Evolutionary conservation across 2,329 filamentous ascomycete genomes (phyloP).

Genomic region (Rhexocercosporidium sp.): DNA sequence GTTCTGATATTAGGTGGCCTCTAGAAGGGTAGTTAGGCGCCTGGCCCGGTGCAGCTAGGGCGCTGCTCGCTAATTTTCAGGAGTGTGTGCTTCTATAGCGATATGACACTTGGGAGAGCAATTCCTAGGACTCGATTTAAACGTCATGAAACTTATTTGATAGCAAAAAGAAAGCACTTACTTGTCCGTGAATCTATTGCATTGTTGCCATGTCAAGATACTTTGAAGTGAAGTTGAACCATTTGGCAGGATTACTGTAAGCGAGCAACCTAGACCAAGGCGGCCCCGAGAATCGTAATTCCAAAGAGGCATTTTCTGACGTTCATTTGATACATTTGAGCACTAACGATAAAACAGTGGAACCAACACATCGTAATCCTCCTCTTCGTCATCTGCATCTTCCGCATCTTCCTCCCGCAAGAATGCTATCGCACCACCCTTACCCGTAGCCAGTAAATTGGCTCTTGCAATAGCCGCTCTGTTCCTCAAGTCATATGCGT

Average conservation of each 20-base stretch:
- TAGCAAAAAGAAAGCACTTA: background rate
- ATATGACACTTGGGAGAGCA: too few species aligned
- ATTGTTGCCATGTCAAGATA: background rate
- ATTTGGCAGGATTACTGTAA: background rate
- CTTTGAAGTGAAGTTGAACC: background rate
- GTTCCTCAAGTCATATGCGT: slow-evolving; percentile 23
- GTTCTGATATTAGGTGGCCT: background rate
- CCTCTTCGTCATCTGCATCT: slow-evolving; percentile 26
- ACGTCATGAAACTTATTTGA: too few species aligned
- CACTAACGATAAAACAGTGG: slow-evolving; percentile 28
- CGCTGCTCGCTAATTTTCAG: background rate
- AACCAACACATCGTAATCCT: slow-evolving; percentile 30
- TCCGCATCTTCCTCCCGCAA: slow-evolving; percentile 40
- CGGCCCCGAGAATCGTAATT: too few species aligned
- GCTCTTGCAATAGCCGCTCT: slow-evolving; percentile 30
- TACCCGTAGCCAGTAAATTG: slow-evolving; percentile 33
- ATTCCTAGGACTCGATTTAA: too few species aligned
- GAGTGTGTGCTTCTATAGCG: too few species aligned
- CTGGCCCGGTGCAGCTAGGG: background rate
- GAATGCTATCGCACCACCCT: slow-evolving; percentile 41
- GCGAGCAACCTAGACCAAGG: background rate
- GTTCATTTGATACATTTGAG: background rate
- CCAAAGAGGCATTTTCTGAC: background rate
- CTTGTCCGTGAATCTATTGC: background rate
- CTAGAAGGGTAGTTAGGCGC: background rate